phyloP scores from a whole-genome alignment of 2,329 filamentous ascomycete genomes.

The Diplocarpon rosae region DNA sequence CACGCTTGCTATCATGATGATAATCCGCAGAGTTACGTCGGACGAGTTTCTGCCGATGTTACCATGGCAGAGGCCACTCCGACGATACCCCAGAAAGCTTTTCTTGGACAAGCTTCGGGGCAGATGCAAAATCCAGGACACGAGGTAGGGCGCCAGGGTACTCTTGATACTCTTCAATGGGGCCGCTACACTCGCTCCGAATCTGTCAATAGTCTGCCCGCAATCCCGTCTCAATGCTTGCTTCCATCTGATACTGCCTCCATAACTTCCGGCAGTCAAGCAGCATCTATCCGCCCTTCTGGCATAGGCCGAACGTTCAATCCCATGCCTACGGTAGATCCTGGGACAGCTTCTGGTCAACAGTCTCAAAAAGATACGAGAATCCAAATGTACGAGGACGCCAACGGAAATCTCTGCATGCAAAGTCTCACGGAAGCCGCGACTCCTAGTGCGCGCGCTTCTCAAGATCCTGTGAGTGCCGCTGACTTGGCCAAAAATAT shows the following conservation, averaged over 20 bases:
- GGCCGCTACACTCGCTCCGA: constrained; percentile 20
- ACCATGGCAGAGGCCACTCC: background rate
- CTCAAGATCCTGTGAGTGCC: constrained; percentile 13
- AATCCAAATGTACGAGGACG: constrained; percentile 22
- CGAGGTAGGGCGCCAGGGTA: constrained; percentile 3
- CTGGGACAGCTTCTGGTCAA: constrained; percentile 1
- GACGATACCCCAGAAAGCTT: constrained; percentile 2
- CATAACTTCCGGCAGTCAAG: constrained; percentile 18
- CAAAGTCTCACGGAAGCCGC: constrained; percentile 25
- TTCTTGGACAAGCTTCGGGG: background rate
- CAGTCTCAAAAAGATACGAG: constrained; percentile 5
- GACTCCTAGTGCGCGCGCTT: constrained; percentile 19
- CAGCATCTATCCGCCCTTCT: constrained; percentile 20
- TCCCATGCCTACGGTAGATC: constrained; percentile 16
- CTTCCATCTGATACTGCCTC: constrained; percentile 27
- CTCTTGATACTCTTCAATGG: constrained; percentile 24
- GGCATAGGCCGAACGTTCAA: constrained; percentile 19
- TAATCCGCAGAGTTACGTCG: constrained; percentile 11
- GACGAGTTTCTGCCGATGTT: background rate
- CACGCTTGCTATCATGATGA: constrained; percentile 44
- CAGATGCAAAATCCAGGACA: constrained; percentile 1
- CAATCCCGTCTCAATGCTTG: constrained; percentile 29
- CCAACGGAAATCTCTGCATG: constrained; percentile 17
- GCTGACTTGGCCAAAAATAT: constrained; percentile 13
- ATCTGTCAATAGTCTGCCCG: constrained; percentile 20